A percentile compares a stretch with the other conserved stretches of the same genome.
These are phyloP conservation scores for Coemansia pectinata DNA, from an alignment of 192 early-diverging fungal genomes.

Conservation along the genomic window DNA sequence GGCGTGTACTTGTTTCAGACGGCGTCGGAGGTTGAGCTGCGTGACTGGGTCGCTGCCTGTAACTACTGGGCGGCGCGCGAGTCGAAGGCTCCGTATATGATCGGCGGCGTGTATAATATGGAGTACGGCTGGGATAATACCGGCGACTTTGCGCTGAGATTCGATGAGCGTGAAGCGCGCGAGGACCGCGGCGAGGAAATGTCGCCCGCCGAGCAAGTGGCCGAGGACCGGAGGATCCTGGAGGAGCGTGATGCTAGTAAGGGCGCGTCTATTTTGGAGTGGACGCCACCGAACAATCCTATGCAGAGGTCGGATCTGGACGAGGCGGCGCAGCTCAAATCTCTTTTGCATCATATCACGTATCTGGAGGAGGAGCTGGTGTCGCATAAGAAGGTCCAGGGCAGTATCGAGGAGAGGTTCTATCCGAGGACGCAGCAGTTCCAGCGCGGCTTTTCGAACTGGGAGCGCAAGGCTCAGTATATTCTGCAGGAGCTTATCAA, in stretches of 20 bases:
- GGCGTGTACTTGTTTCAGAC: conserved; percentile 93
- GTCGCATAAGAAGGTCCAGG: conserved; percentile 65
- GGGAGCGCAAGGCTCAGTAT: conserved; percentile 78
- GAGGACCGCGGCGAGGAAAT: conserved; percentile 38
- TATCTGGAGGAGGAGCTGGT: conserved; percentile 69
- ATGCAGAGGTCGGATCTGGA: conserved; percentile 57
- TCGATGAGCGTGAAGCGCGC: conserved; percentile 51
- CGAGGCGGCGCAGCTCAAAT: conserved; percentile 59
- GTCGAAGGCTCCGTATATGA: conserved; percentile 83
- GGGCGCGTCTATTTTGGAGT: conserved; percentile 46
- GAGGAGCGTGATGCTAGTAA: conserved; percentile 50
- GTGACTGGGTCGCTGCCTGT: conserved; percentile 84
- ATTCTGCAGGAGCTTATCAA: conserved; percentile 82
- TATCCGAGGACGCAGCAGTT: conserved; percentile 59
- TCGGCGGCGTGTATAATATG: conserved; percentile 84
- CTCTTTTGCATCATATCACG: conserved; percentile 64
- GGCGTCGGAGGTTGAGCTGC: conserved; percentile 63
- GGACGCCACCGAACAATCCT: conserved; percentile 55
- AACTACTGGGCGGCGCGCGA: conserved; percentile 95
- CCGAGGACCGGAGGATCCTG: conserved; percentile 37
- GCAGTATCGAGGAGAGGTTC: conserved; percentile 59
- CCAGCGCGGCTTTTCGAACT: conserved; percentile 71
- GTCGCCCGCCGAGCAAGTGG: conserved; percentile 28
- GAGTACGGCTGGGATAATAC: conserved; percentile 92
- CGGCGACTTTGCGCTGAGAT: conserved; percentile 48